Evolutionary conservation across 345 rosid genomes (phyloP).

Genomic region (Salix suchowensis): DNA sequence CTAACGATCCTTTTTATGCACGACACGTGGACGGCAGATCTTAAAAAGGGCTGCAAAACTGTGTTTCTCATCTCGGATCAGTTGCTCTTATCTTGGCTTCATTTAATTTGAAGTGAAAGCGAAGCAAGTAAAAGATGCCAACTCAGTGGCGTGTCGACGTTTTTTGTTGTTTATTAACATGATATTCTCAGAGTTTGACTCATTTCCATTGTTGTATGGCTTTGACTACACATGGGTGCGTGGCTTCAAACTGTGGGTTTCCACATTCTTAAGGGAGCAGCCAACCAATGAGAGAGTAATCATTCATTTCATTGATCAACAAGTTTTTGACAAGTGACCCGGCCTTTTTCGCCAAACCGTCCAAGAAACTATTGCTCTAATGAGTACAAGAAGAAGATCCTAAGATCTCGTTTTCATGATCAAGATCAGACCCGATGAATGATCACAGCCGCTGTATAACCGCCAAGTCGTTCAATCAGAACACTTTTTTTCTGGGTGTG

Average conservation of each 20-base stretch:
- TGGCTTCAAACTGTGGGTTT: not conserved
- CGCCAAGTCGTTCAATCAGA: too few relatives aligned
- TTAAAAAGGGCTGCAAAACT: constrained; percentile 4
- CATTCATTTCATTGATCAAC: not conserved
- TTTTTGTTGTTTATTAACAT: not conserved
- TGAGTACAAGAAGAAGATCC: too few relatives aligned
- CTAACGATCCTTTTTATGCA: not conserved
- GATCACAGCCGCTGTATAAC: too few relatives aligned
- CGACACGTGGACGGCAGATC: constrained; percentile 22
- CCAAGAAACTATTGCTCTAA: constrained; percentile 1
- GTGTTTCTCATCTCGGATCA: not conserved
- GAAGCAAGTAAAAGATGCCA: constrained; percentile 16
- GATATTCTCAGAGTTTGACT: constrained; percentile 28
- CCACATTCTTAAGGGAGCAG: constrained; percentile 4
- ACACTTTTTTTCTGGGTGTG: too few relatives aligned
- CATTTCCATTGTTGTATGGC: constrained; percentile 1
- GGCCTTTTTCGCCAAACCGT: not conserved
- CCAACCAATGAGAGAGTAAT: not conserved
- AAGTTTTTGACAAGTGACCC: not conserved
- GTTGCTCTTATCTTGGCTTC: constrained; percentile 9
- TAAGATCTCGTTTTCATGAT: too few relatives aligned
- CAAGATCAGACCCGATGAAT: too few relatives aligned
- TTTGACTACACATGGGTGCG: constrained; percentile 13
- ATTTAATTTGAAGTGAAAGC: constrained; percentile 15
- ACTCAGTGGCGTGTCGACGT: constrained; percentile 27